phyloP scores from a whole-genome alignment of 2,329 filamentous ascomycete species.

The Cercospora sp. region DNA sequence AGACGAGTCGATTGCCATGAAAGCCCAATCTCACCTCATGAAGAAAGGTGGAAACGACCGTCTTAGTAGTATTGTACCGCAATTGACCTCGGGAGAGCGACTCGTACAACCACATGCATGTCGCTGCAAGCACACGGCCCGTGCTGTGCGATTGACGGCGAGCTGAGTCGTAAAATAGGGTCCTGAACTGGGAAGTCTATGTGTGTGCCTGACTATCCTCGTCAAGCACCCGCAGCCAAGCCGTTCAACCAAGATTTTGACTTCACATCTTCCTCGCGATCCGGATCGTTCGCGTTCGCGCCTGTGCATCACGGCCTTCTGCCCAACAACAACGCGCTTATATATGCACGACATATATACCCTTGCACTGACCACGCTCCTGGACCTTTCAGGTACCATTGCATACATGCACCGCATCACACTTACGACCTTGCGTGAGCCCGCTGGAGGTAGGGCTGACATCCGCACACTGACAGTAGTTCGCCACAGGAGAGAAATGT shows the following conservation, averaged over 20 bases:
- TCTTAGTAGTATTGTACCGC: neutral
- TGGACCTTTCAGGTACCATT: neutral
- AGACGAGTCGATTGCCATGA: neutral
- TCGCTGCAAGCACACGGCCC: slow-evolving; percentile 12
- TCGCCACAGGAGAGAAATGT: slow-evolving; percentile 6
- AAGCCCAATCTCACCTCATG: neutral
- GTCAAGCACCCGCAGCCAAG: neutral
- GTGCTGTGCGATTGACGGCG: slow-evolving; percentile 1
- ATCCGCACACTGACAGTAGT: neutral
- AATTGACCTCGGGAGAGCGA: slow-evolving; percentile 5
- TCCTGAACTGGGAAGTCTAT: neutral
- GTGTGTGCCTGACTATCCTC: neutral
- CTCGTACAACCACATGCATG: slow-evolving; percentile 12
- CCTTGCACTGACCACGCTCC: neutral
- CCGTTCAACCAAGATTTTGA: neutral
- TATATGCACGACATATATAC: neutral
- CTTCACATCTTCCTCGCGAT: slow-evolving; percentile 1
- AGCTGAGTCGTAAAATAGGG: slow-evolving; percentile 11
- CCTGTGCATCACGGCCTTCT: neutral
- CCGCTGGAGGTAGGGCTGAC: neutral
- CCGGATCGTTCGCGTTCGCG: neutral
- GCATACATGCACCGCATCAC: neutral
- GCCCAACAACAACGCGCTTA: neutral
- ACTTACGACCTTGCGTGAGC: neutral
- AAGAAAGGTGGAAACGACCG: neutral